These are phyloP conservation scores for Zhuliangozyma blackwelliae DNA, from an alignment of 1,139 yeast genomes.

Conservation along the genomic window DNA sequence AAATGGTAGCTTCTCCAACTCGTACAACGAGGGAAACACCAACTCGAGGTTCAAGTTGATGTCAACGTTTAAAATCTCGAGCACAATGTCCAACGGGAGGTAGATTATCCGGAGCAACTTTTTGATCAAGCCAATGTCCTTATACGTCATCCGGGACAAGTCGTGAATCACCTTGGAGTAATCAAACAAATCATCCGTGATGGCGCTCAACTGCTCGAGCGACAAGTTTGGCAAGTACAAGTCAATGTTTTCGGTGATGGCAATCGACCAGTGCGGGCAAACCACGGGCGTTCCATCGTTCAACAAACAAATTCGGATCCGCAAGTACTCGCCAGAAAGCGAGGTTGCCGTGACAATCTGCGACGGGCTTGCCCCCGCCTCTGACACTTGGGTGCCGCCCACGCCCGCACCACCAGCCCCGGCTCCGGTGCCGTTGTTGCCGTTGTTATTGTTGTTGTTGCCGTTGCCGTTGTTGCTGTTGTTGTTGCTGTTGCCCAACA, in stretches of 20 bases:
- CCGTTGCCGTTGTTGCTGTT: constrained; percentile 2
- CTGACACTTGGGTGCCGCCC: constrained; percentile 9
- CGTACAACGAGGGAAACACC: constrained; percentile 73
- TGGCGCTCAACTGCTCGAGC: constrained; percentile 37
- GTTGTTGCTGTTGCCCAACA: constrained; percentile 2
- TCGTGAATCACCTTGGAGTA: constrained; percentile 41
- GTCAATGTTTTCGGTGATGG: constrained; percentile 54
- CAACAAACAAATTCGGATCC: constrained; percentile 66
- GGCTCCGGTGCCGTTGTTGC: not conserved
- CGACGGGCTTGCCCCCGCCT: constrained; percentile 41
- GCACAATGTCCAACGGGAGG: constrained; percentile 60
- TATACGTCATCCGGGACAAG: constrained; percentile 32
- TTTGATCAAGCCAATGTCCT: constrained; percentile 35
- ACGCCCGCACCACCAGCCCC: constrained; percentile 13
- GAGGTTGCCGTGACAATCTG: constrained; percentile 86
- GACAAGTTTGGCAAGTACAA: constrained; percentile 46
- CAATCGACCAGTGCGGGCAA: constrained; percentile 66
- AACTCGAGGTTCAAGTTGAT: constrained; percentile 76
- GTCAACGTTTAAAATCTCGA: constrained; percentile 50
- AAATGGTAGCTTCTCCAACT: constrained; percentile 51
- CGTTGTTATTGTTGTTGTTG: constrained; percentile 1
- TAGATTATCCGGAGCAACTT: constrained; percentile 41
- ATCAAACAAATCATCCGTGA: constrained; percentile 41
- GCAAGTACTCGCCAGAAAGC: constrained; percentile 72
- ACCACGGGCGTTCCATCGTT: constrained; percentile 86